Percentiles rank a stretch among this genome's conserved stretches.
phyloP scores from a whole-genome alignment of 2,329 filamentous ascomycete species.

The Lojkania enalia region DNA sequence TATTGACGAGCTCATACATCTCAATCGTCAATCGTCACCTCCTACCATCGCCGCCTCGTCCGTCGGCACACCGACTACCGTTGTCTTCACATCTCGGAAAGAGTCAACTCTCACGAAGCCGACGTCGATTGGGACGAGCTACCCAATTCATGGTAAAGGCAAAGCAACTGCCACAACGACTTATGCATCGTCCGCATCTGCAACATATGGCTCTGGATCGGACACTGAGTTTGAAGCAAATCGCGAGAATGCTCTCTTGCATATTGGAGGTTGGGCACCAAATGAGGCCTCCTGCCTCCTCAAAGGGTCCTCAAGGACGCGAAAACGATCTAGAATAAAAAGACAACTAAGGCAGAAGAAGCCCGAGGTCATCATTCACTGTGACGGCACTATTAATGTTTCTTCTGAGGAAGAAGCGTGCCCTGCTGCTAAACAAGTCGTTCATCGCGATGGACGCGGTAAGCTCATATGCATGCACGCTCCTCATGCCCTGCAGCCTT shows the following conservation, averaged over 20 bases:
- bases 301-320: slow-evolving; percentile 17
- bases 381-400: slow-evolving; percentile 1
- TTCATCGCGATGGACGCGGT: slow-evolving; percentile 15
- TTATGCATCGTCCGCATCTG: slow-evolving; percentile 31
- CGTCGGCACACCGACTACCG: slow-evolving; percentile 11
- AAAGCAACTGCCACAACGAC: slow-evolving; percentile 15
- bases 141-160: slow-evolving; percentile 16
- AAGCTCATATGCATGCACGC: slow-evolving; percentile 5
- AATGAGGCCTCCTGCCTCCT: slow-evolving; percentile 7
- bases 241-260: slow-evolving; percentile 14
- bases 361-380: slow-evolving; percentile 23
- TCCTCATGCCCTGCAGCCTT: not conserved
- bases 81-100: slow-evolving; percentile 22
- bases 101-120: slow-evolving; percentile 29
- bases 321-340: not conserved
- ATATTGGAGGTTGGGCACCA: slow-evolving; percentile 26
- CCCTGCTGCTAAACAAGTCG: slow-evolving; percentile 7
- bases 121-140: slow-evolving; percentile 31
- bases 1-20: slow-evolving; percentile 21
- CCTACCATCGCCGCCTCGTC: slow-evolving; percentile 13
- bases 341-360: slow-evolving; percentile 24
- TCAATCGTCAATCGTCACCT: slow-evolving; percentile 14
- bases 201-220: slow-evolving; percentile 29
- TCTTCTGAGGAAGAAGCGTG: slow-evolving; percentile 8
- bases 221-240: slow-evolving; percentile 23